Conservation (phyloP, 768 basidiomycete genomes). For the Tephrocybe sp. region DNA sequence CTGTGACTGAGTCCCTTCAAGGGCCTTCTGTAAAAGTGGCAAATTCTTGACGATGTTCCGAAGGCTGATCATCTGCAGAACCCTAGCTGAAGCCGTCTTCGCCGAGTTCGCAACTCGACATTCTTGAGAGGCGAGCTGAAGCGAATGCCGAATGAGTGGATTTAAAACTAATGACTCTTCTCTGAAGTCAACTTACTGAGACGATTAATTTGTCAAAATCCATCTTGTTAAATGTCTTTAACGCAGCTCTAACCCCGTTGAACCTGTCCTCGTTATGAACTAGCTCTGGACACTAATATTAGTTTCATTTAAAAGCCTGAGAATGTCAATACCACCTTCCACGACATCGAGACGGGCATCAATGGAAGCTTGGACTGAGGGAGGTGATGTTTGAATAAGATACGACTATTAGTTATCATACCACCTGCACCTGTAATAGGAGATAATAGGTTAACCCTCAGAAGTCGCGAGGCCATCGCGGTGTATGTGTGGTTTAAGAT, state of each 20-base stretch:
- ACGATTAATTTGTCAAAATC: conserved; percentile 89
- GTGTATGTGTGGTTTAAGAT: conserved; percentile 81
- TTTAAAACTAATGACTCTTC: neutral
- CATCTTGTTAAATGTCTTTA: conserved; percentile 71
- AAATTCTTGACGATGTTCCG: conserved; percentile 69
- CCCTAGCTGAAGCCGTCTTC: conserved; percentile 64
- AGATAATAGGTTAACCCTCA: conserved; percentile 78
- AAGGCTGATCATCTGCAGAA: conserved; percentile 78
- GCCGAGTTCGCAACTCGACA: conserved; percentile 48
- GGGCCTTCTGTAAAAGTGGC: conserved; percentile 58
- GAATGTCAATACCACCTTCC: conserved; percentile 47
- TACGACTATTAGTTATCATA: too few species aligned
- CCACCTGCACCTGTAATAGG: conserved; percentile 63
- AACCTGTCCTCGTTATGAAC: conserved; percentile 75
- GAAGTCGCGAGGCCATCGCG: conserved; percentile 82
- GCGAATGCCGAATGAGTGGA: neutral
- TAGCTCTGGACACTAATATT: conserved; percentile 48
- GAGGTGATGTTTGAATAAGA: neutral
- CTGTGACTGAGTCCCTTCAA: conserved; percentile 54
- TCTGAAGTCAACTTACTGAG: conserved; percentile 44
- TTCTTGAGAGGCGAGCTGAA: conserved; percentile 66
- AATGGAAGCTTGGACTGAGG: conserved; percentile 56
- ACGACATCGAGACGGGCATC: conserved; percentile 86
- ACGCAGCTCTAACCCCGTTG: conserved; percentile 60
- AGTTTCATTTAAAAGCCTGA: neutral